Evolutionary conservation across 2,329 filamentous ascomycete genomes (phyloP), one percentile per base, ranked within the genome.

Genomic region (Cladophialophora bantiana): DNA sequence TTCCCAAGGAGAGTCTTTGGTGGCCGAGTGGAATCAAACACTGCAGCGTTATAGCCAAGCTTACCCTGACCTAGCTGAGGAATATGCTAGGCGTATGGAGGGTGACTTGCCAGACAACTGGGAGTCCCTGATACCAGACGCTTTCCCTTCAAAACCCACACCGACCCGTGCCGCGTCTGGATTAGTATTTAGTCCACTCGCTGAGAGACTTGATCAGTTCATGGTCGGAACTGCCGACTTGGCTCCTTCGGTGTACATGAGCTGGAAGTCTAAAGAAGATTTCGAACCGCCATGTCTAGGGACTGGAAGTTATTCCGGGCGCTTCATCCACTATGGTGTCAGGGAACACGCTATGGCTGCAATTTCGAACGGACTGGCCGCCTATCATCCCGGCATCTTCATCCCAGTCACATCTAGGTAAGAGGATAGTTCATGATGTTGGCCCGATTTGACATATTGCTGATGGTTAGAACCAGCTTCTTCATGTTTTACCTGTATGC

Each of bases 271-370:
- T 45, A 83, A 83, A 68, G 77, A 82, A 4, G 83, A 84, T 61
- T 85, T 85, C 73, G 82, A 85, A 65, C 75, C 83, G 56, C 81
- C 83, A 69, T 75, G 78, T 68, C n/a, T 65, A 20, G 40, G 40
- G 7, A 64, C 64, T 35, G 70, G 57, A 38, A 66, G 58, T 57
- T 71, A 66, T 57, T 7, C 26, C 5, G 68, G 69, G 12, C 62
- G 68, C 35, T 88, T 86, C 70, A 83, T 96, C 79, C 90, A 92
- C 80, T 95, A 94, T 78, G 93, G 93, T 87, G 92, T 96, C 75
- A 91, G 93, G 81, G 93, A 96, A 85, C 93, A 96, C 81, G 91
- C 83, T 74, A 96, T 96, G 93, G 92, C 91, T 77, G 90, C 90
- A 76, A 91, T 95, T 82, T 89, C 95, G 85, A 96, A 96, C 72